Percentiles rank a stretch among this genome's conserved stretches.
Evolutionary conservation across 805 yeast species (phyloP).

Genomic region (Candida easanensis): DNA sequence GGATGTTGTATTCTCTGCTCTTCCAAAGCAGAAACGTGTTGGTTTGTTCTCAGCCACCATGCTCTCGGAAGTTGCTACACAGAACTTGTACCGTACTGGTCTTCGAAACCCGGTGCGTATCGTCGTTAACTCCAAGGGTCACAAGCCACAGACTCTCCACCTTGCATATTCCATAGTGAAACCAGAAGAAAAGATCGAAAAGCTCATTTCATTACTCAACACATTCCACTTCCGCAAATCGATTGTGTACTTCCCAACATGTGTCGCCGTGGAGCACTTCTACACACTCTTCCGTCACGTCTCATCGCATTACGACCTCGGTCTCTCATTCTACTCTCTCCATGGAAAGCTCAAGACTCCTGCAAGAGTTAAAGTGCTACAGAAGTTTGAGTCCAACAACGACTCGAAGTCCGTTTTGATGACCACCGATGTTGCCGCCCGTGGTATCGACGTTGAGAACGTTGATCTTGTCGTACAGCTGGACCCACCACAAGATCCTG

Average conservation of each 20-base stretch:
- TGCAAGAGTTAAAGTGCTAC: constrained; percentile 72
- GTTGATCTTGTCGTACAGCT: constrained; percentile 92
- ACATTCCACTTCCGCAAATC: constrained; percentile 67
- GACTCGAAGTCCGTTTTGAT: constrained; percentile 58
- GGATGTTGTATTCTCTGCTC: constrained; percentile 56
- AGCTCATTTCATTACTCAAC: constrained; percentile 50
- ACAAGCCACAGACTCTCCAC: constrained; percentile 61
- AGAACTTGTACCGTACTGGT: constrained; percentile 78
- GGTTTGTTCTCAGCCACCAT: constrained; percentile 95
- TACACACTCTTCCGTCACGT: constrained; percentile 52
- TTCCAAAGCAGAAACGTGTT: constrained; percentile 91
- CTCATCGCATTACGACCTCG: constrained; percentile 25
- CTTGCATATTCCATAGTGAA: constrained; percentile 58
- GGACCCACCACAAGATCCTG: constrained; percentile 94
- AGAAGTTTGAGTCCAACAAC: constrained; percentile 40
- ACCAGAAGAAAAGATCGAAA: constrained; percentile 60
- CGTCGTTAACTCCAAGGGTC: constrained; percentile 58
- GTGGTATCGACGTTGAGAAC: constrained; percentile 94
- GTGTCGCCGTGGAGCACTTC: constrained; percentile 77
- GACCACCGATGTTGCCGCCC: constrained; percentile 98
- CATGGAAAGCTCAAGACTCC: constrained; percentile 90
- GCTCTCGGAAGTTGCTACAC: constrained; percentile 62
- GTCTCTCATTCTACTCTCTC: constrained; percentile 58
- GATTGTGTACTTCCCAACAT: constrained; percentile 91
- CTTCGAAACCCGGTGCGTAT: constrained; percentile 90